Evolutionary conservation across 2,329 filamentous ascomycete genomes (phyloP).

Genomic region (Phaeophleospora eucalypticola): DNA sequence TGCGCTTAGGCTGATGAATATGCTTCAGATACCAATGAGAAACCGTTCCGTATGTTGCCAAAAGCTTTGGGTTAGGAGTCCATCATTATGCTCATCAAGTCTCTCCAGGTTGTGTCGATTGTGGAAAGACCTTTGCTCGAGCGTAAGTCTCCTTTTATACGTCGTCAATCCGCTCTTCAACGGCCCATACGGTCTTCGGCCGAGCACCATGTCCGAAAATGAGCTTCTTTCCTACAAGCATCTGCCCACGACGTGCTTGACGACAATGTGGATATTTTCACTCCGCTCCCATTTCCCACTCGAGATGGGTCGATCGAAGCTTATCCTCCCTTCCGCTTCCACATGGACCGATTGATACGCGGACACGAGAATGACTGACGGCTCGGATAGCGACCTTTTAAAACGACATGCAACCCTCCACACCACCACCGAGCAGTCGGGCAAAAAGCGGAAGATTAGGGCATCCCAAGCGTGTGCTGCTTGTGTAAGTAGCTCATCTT

Average conservation of each 20-base stretch:
- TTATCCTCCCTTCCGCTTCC: too few relatives aligned
- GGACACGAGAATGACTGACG: background rate
- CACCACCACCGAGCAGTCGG: slow-evolving; percentile 15
- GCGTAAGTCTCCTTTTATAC: slow-evolving; percentile 12
- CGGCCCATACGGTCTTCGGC: slow-evolving; percentile 4
- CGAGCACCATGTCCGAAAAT: slow-evolving; percentile 1
- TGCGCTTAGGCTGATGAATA: slow-evolving; percentile 4
- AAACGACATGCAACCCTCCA: slow-evolving; percentile 21
- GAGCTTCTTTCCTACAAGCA: background rate
- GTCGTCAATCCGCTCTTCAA: background rate
- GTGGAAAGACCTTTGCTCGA: slow-evolving; percentile 20
- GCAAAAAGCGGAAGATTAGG: slow-evolving; percentile 21
- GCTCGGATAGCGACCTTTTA: slow-evolving; percentile 14
- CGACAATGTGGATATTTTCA: background rate
- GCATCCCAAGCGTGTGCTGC: slow-evolving; percentile 20
- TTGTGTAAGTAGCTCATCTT: slow-evolving; percentile 5
- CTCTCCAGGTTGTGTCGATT: slow-evolving; percentile 13
- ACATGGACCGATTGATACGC: too few relatives aligned
- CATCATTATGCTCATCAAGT: background rate
- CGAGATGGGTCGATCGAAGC: too few relatives aligned
- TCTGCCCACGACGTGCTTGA: background rate
- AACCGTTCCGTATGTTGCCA: slow-evolving; percentile 11
- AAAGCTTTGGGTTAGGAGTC: background rate
- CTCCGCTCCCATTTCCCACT: too few relatives aligned
- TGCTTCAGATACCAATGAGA: slow-evolving; percentile 20